These are phyloP conservation scores for Circinella minor DNA, from an alignment of 371 early-diverging fungal genomes.

Conservation along the genomic window DNA sequence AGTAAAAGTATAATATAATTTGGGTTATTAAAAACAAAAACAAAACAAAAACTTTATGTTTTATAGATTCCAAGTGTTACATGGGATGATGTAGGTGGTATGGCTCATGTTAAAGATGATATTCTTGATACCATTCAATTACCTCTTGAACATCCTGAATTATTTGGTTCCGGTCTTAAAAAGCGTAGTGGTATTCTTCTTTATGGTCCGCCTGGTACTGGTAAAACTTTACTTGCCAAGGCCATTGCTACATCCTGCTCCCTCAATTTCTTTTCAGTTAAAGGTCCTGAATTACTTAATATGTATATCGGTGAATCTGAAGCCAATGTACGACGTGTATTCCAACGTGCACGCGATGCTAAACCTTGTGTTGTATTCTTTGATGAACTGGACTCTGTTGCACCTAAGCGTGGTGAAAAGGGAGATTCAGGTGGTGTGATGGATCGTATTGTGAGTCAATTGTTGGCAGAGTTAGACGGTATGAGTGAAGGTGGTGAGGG, in stretches of 20 bases:
- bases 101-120: conserved; percentile 95
- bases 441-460: conserved; percentile 97
- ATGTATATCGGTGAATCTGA: conserved; percentile 97
- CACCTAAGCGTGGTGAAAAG: conserved; percentile 95
- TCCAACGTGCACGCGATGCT: conserved; percentile 98
- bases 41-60: no score
- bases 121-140: conserved; percentile 98
- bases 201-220: conserved; percentile 99
- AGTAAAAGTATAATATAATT: no score
- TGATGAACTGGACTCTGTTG: conserved; percentile 99
- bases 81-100: conserved; percentile 99
- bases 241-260: conserved; percentile 98
- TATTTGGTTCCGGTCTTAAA: conserved; percentile 97
- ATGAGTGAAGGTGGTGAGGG: conserved; percentile 68
- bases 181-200: conserved; percentile 95
- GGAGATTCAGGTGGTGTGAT: conserved; percentile 98
- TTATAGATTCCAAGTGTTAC: conserved; percentile 89
- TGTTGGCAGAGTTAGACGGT: conserved; percentile 95
- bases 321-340: conserved; percentile 96
- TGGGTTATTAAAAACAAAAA: no score
- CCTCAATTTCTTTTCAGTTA: conserved; percentile 98
- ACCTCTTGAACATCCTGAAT: conserved; percentile 96
- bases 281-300: conserved; percentile 95
- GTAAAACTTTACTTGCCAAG: conserved; percentile 99
- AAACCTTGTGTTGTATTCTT: conserved; percentile 99